Evolutionary conservation across 768 basidiomycete genomes (phyloP).

Genomic region (Russula emetica): DNA sequence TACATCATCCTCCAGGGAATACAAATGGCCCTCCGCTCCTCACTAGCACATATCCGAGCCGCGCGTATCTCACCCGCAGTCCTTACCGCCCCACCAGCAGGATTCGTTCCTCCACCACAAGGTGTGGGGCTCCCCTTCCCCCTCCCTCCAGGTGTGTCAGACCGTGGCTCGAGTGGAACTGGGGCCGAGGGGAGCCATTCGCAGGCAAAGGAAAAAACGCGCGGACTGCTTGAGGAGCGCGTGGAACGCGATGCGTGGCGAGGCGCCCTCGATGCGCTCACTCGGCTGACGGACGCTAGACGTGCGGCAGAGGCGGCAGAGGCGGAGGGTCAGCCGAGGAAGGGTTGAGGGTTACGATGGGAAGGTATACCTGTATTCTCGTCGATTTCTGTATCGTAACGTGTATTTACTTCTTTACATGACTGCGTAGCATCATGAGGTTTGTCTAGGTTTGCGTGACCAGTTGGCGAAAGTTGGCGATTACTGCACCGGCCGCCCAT

Average conservation of each 20-base stretch:
- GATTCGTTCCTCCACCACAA: constrained; percentile 71
- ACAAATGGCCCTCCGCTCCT: constrained; percentile 70
- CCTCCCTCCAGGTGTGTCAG: constrained; percentile 31
- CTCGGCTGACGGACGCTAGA: constrained; percentile 21
- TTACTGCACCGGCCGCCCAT: neutral
- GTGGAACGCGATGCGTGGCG: constrained; percentile 75
- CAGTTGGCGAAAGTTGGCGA: neutral
- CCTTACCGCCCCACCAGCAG: constrained; percentile 72
- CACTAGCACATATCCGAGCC: constrained; percentile 74
- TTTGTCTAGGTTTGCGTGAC: neutral
- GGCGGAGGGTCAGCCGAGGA: neutral
- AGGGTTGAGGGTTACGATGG: neutral
- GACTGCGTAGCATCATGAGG: neutral
- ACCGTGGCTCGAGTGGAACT: constrained; percentile 30
- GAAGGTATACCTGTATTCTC: neutral
- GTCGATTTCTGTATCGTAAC: neutral
- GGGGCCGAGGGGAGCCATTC: neutral
- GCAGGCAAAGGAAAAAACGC: constrained; percentile 35
- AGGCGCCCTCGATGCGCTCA: constrained; percentile 64
- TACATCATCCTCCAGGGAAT: constrained; percentile 48
- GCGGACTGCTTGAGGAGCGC: constrained; percentile 73
- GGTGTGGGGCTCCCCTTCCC: constrained; percentile 73
- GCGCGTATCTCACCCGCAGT: constrained; percentile 83
- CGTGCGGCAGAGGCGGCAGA: constrained; percentile 1
- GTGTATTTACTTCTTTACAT: neutral